A percentile compares a stretch with the other conserved stretches of the same genome.
Evolutionary conservation across 805 yeast species (phyloP).

Genomic region (Candida ortonii): DNA sequence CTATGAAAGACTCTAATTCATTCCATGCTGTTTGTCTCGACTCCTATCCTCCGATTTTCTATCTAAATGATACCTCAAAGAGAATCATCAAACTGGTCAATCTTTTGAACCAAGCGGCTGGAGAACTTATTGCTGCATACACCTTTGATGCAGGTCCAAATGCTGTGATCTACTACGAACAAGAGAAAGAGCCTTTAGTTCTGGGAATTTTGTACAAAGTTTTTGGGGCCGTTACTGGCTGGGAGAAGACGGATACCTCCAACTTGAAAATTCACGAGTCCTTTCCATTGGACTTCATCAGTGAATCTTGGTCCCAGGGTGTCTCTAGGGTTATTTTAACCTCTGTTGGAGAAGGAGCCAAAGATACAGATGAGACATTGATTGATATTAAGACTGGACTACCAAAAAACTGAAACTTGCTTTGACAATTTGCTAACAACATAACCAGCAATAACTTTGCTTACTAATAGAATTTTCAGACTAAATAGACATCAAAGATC

Average conservation of each 20-base stretch:
- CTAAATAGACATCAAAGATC: too few species aligned
- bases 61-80: slow-evolving; percentile 87
- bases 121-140: slow-evolving; percentile 82
- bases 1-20: slow-evolving; percentile 95
- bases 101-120: slow-evolving; percentile 64
- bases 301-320: slow-evolving; percentile 42
- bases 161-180: slow-evolving; percentile 89
- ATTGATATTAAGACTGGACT: slow-evolving; percentile 56
- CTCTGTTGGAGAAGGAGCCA: slow-evolving; percentile 85
- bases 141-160: slow-evolving; percentile 99
- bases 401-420: slow-evolving; percentile 42
- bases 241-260: slow-evolving; percentile 43
- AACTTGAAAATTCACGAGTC: slow-evolving; percentile 18
- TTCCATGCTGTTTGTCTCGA: slow-evolving; percentile 98
- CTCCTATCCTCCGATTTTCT: slow-evolving; percentile 92
- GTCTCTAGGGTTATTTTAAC: slow-evolving; percentile 85
- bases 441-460: too few species aligned
- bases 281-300: slow-evolving; percentile 27
- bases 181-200: slow-evolving; percentile 67
- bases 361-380: slow-evolving; percentile 51
- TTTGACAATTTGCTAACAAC: not conserved
- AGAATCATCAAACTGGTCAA: slow-evolving; percentile 77
- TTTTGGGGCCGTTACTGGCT: slow-evolving; percentile 63
- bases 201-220: slow-evolving; percentile 65
- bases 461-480: too few species aligned